Evolutionary conservation across 345 rosid genomes (phyloP), one percentile per base, ranked within the genome.

Genomic region (Pseudoturritis turrita): DNA sequence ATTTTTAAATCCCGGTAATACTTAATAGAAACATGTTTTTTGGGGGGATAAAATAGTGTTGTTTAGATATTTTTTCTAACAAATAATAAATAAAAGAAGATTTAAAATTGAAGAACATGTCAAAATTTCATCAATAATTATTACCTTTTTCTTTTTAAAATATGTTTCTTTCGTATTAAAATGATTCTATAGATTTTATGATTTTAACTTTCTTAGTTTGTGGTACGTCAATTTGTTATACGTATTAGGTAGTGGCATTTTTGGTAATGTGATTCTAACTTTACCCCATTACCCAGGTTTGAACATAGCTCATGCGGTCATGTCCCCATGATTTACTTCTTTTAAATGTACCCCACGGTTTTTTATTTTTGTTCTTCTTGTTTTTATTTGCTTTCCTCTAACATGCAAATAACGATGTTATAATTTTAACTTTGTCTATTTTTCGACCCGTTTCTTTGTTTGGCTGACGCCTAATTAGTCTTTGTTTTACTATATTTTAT

Each of bases 261-360:
- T 61, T 23, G 22, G 49, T n/a, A 40, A 37, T 47, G 21, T 47
- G 22, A 2, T 23, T 36, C 47, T 17, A 65, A 14, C 36, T 36
- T 65, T 65, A 49, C 35, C 57, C 21, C 35, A 50, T 65, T 36
- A 50, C 23, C 22, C 23, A 65, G 36, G 36, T 65, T 36, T 35
- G 35, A 65, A 36, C 25, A 23, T 35, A 65, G 45, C 28, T 47
- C 45, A 22, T 50, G 50, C 36, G 50, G 50, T 60, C 50, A 60
- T 61, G 59, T 51, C 39, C 46, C 70, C 37, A 25, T 52, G 71
- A 65, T 65, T 7, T 65, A 6, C 49, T 37, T 51, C 39, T 37
- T 51, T 37, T 15, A 10, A n/a, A n/a, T 35, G 25, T 36, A 65
- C 36, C 70, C 59, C 26, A 50, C 70, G 9, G 2, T 41, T 61